These are phyloP conservation scores for Sporisorium reilianum DNA, from an alignment of 1,284 basidiomycete species.

Conservation along the genomic window DNA sequence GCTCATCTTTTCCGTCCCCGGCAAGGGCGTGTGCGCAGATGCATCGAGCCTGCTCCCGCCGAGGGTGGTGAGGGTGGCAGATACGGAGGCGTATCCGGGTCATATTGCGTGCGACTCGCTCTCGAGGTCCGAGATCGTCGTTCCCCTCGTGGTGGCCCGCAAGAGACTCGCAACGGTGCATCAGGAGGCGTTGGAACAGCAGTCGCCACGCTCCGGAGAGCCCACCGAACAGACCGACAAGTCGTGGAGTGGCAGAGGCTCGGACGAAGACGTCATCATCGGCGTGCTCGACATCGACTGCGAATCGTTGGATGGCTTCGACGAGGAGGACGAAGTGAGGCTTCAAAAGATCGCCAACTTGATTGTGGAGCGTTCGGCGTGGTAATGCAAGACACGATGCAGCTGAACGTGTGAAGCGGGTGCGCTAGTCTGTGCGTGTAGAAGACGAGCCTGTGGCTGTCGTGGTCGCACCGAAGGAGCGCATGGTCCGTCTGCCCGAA, in stretches of 20 bases:
- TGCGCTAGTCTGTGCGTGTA: slow-evolving; percentile 14
- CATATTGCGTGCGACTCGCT: slow-evolving; percentile 71
- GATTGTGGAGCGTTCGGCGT: slow-evolving; percentile 50
- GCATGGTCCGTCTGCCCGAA: slow-evolving; percentile 24
- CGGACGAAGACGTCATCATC: slow-evolving; percentile 61
- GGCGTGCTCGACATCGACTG: slow-evolving; percentile 71
- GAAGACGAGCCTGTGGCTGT: slow-evolving; percentile 18
- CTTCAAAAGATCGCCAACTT: slow-evolving; percentile 63
- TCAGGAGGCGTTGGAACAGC: slow-evolving; percentile 30
- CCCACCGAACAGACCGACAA: slow-evolving; percentile 10
- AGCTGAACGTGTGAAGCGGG: too few relatives aligned
- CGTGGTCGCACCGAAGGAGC: slow-evolving; percentile 46
- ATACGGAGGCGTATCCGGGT: slow-evolving; percentile 68
- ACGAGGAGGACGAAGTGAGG: slow-evolving; percentile 65
- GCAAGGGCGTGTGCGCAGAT: slow-evolving; percentile 70
- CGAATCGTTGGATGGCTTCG: slow-evolving; percentile 67
- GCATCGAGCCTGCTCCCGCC: slow-evolving; percentile 62
- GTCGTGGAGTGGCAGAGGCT: slow-evolving; percentile 61
- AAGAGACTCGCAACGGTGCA: slow-evolving; percentile 29
- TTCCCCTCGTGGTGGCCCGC: slow-evolving; percentile 66
- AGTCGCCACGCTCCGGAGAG: slow-evolving; percentile 3
- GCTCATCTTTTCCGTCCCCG: slow-evolving; percentile 61
- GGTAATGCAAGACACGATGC: slow-evolving; percentile 30
- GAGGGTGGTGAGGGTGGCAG: slow-evolving; percentile 64
- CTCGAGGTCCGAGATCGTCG: slow-evolving; percentile 69